Conservation (phyloP, 164 flowering plant genomes). For the Magnolia sinica region DNA sequence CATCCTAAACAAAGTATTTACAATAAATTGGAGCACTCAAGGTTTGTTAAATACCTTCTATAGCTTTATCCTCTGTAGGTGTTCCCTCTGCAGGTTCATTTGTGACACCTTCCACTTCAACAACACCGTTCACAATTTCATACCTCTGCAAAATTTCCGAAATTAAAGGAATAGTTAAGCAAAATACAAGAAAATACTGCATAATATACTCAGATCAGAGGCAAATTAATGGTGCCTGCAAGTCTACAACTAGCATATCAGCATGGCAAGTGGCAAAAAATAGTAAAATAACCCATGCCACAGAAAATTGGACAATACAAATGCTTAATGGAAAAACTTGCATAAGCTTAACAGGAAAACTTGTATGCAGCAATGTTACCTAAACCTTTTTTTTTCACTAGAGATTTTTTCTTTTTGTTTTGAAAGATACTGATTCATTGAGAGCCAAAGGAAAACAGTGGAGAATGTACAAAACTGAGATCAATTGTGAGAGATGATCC, state of each 20-base stretch:
- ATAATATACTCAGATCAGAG: not conserved
- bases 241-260: not conserved
- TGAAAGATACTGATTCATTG: too few species aligned
- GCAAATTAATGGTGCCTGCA: not conserved
- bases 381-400: too few species aligned
- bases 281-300: too few species aligned
- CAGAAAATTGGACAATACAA: not conserved
- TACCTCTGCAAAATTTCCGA: slow-evolving; percentile 8
- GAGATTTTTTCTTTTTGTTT: too few species aligned
- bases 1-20: not conserved
- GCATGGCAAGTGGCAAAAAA: slow-evolving; percentile 5
- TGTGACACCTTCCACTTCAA: slow-evolving; percentile 14
- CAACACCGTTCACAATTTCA: slow-evolving; percentile 20
- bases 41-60: slow-evolving; percentile 3
- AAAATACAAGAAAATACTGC: not conserved
- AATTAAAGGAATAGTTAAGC: not conserved
- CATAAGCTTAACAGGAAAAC: too few species aligned
- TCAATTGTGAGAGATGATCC: too few species aligned
- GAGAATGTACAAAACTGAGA: too few species aligned
- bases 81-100: slow-evolving; percentile 11
- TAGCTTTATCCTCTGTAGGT: slow-evolving; percentile 5
- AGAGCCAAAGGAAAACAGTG: too few species aligned
- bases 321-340: too few species aligned
- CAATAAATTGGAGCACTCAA: not conserved
- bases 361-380: too few species aligned